Conservation (phyloP, 163 green algal genomes). For the Prototheca cutis region DNA sequence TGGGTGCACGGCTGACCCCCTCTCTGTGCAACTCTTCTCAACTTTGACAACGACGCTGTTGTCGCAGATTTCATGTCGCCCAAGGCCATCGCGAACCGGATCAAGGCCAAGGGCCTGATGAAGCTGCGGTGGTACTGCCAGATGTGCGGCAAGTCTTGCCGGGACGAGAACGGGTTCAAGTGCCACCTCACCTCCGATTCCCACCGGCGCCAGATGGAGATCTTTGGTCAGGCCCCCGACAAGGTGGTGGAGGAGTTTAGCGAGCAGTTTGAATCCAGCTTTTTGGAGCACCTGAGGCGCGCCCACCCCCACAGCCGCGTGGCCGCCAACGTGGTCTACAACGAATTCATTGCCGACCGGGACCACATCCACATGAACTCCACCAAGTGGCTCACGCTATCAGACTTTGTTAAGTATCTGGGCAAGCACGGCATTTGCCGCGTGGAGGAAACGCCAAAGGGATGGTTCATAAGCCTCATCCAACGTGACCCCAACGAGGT, state of each 20-base stretch:
- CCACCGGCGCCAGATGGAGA: conserved; percentile 87
- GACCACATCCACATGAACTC: conserved; percentile 98
- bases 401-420: conserved; percentile 96
- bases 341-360: conserved; percentile 65
- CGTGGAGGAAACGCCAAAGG: conserved; percentile 92
- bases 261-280: conserved; percentile 58
- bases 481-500: conserved; percentile 32
- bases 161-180: conserved; percentile 99
- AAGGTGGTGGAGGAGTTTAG: conserved; percentile 47
- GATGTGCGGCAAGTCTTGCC: conserved; percentile 96
- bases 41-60: no score
- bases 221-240: conserved; percentile 81
- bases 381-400: conserved; percentile 84
- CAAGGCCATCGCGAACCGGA: conserved; percentile 86
- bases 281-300: conserved; percentile 52
- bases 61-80: conserved; percentile 59
- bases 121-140: conserved; percentile 98
- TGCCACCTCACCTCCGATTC: conserved; percentile 86
- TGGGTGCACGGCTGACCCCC: no score
- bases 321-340: conserved; percentile 61
- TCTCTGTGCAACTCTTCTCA: no score
- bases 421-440: conserved; percentile 75
- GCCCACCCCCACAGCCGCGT: conserved; percentile 42
- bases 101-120: conserved; percentile 94
- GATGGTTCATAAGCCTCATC: conserved; percentile 81